Evolutionary conservation across 768 basidiomycete species (phyloP), one percentile per base, ranked within the genome.

Genomic region (Sutorius australiensis): DNA sequence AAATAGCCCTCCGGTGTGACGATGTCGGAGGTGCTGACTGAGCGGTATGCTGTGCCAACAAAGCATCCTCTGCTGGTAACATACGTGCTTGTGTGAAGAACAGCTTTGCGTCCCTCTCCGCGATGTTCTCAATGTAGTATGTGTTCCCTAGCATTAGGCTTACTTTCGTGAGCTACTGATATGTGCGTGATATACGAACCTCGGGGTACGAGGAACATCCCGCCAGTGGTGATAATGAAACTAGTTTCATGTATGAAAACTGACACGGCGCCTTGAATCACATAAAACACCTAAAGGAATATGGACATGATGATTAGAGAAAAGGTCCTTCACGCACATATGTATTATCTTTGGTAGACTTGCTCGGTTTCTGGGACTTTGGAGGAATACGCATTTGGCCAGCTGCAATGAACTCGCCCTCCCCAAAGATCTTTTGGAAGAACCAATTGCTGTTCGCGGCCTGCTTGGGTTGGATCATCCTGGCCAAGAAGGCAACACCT

Each of bases 361-460:
- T 98, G 54, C 80, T 83, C 13, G 89, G 89, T 70, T 99, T 99
- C 55, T 80, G 76, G n/a, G 81, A 80, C 7, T 80, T 75, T 1
- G 88, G 82, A 5, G 92, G 92, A 37, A 98, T 87, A 48, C 80
- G 76, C 41, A 98, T 76, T 57, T 93, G 83, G 0, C 97, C 97
- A 30, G 92, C 87, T 1, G 94, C 95, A 54, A 98, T 83, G 66
- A 91, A 98, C 41, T 90, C 84, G 42, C 84, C 89, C 57, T 98
- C 95, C 27, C 87, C 85, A 62, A 95, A 95, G 19, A 97, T 80
- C 72, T 93, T 95, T 64, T 95, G 88, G 68, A 92, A 99, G 21
- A 75, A 77, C 84, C 94, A 98, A 11, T 77, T 77, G 47, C 78
- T 78, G 55, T 84, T 83, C 9, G 75, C 77, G 0, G 89, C 82